Percentiles rank a stretch among this genome's conserved stretches.
phyloP scores from a whole-genome alignment of 2,329 filamentous ascomycete genomes.

The Fusarium sp. region DNA sequence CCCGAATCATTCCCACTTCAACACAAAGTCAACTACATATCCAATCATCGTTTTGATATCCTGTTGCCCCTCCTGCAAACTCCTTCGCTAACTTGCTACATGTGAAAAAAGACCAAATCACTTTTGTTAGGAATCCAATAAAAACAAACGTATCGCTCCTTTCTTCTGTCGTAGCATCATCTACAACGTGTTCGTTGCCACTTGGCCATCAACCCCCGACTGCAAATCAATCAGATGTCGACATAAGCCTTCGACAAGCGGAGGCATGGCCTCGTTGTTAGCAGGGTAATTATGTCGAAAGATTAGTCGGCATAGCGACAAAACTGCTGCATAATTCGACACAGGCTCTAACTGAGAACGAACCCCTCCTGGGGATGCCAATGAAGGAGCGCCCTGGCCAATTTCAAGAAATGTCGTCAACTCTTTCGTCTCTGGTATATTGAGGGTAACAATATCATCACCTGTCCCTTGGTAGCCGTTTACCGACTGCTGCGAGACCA shows the following conservation, averaged over 20 bases:
- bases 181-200: constrained; percentile 7
- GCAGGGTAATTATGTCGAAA: constrained; percentile 42
- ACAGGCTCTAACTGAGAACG: constrained; percentile 34
- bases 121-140: constrained; percentile 16
- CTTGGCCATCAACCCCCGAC: constrained; percentile 1
- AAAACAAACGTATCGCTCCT: background rate
- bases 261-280: constrained; percentile 37
- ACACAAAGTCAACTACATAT: background rate
- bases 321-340: constrained; percentile 26
- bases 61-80: constrained; percentile 31
- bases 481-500: constrained; percentile 21
- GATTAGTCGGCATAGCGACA: constrained; percentile 32
- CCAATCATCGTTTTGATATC: constrained; percentile 10
- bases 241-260: constrained; percentile 39
- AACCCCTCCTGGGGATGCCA: constrained; percentile 27
- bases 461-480: constrained; percentile 16
- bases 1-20: background rate
- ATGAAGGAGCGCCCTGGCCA: constrained; percentile 32
- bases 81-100: constrained; percentile 33
- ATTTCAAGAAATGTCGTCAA: constrained; percentile 36
- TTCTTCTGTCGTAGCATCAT: background rate
- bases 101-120: constrained; percentile 12
- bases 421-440: constrained; percentile 35
- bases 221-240: constrained; percentile 39
- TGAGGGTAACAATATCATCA: constrained; percentile 31